Percentiles rank a stretch among this genome's conserved stretches.
phyloP scores from a whole-genome alignment of 768 basidiomycete species.

The Psilocybe azurescens region DNA sequence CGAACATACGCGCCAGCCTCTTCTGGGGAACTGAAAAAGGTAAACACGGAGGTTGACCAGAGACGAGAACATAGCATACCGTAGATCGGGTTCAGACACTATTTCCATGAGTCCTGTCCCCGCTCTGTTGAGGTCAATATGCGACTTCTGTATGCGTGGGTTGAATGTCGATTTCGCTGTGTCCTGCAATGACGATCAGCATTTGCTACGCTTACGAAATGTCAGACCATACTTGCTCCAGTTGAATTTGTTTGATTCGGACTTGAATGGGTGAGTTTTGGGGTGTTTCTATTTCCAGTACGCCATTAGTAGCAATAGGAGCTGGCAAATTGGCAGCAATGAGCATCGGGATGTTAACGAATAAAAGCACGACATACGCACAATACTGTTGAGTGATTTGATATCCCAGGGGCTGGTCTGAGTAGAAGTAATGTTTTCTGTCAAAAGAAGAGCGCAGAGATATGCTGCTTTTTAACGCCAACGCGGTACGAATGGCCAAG shows the following conservation, averaged over 20 bases:
- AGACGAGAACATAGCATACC: slow-evolving; percentile 42
- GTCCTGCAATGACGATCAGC: slow-evolving; percentile 55
- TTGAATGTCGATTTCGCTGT: slow-evolving; percentile 85
- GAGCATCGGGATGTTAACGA: neutral
- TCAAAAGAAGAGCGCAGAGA: slow-evolving; percentile 85
- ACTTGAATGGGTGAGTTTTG: slow-evolving; percentile 47
- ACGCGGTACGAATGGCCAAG: slow-evolving; percentile 79
- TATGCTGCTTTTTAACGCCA: slow-evolving; percentile 73
- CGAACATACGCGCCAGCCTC: slow-evolving; percentile 90
- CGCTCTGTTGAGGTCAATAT: slow-evolving; percentile 90
- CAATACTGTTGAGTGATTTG: slow-evolving; percentile 98
- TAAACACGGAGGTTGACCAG: slow-evolving; percentile 20
- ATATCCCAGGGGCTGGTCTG: slow-evolving; percentile 92
- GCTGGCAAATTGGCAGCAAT: slow-evolving; percentile 46
- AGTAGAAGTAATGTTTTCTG: slow-evolving; percentile 98
- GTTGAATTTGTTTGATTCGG: slow-evolving; percentile 92
- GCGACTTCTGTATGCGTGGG: slow-evolving; percentile 51
- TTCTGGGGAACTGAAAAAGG: slow-evolving; percentile 70
- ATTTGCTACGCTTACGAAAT: neutral
- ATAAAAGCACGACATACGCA: slow-evolving; percentile 31
- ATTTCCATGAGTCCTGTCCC: slow-evolving; percentile 94
- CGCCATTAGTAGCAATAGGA: slow-evolving; percentile 77
- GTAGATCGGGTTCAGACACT: slow-evolving; percentile 91
- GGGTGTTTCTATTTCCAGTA: slow-evolving; percentile 48
- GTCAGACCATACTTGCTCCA: slow-evolving; percentile 78